These are phyloP conservation scores for Neurospora intermedia DNA, from an alignment of 495 filamentous ascomycete species.

Conservation along the genomic window DNA sequence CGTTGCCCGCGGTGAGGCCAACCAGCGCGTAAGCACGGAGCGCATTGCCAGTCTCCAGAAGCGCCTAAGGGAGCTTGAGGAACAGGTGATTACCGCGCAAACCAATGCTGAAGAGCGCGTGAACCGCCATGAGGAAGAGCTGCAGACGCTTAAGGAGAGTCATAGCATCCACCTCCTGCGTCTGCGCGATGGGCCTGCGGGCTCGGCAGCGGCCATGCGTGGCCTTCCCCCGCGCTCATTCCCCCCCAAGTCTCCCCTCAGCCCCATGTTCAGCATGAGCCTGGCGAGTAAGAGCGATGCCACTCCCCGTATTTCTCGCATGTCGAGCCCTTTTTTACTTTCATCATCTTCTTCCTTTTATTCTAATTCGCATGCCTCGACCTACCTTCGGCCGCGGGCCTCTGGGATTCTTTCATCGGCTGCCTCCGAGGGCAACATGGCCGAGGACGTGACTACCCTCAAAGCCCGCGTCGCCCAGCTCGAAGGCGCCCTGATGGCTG, in stretches of 20 bases:
- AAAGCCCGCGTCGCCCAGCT: conserved; percentile 57
- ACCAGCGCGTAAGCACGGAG: conserved; percentile 65
- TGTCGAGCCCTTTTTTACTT: conserved; percentile 18
- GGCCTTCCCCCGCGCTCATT: conserved; percentile 30
- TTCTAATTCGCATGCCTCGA: neutral
- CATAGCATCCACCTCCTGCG: conserved; percentile 71
- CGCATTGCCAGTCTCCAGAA: conserved; percentile 77
- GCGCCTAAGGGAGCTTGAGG: conserved; percentile 70
- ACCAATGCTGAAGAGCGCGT: conserved; percentile 78
- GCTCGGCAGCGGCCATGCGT: conserved; percentile 7
- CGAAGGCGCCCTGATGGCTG: conserved; percentile 68
- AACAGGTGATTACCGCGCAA: conserved; percentile 72
- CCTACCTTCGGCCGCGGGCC: conserved; percentile 19
- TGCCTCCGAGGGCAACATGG: conserved; percentile 36
- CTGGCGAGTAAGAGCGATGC: conserved; percentile 13
- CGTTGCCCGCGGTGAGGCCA: conserved; percentile 74
- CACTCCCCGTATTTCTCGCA: conserved; percentile 16
- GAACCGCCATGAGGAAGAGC: conserved; percentile 74
- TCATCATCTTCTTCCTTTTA: neutral
- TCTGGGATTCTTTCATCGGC: conserved; percentile 28
- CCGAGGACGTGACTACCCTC: conserved; percentile 59
- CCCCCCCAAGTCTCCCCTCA: conserved; percentile 46
- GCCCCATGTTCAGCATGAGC: conserved; percentile 47
- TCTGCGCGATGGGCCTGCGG: conserved; percentile 39
- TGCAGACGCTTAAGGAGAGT: conserved; percentile 60